Base-by-base conservation (phyloP, 1,284 basidiomycete species). In the Apiotrichum domesticum region DNA sequence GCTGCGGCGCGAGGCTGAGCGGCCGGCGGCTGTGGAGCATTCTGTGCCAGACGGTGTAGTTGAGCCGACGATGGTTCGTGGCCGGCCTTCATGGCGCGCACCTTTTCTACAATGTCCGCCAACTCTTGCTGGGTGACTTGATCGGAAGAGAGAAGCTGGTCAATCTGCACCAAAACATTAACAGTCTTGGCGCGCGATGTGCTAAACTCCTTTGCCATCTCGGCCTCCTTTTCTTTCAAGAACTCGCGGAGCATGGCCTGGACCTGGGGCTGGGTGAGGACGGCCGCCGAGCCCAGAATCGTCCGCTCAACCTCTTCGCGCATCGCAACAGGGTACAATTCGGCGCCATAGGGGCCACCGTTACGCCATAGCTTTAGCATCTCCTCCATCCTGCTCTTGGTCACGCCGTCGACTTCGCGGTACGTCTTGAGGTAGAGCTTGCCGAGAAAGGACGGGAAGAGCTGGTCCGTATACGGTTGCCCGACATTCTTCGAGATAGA, bases 401-500 rank as follows among this genome's bases (percentile, higher is more conserved):
- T 95, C 40, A 79, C 77, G 42, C 85, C 84, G 71, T 95, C 91
- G 61, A 94, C 90, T 65, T 85, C 82, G 54, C 82, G 81, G 76
- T 96, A 95, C 35, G 91, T 86, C 62, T 88, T 84, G 64, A 93
- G 79, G 77, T 92, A 96, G 6, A 93, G 78, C 29, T 83, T 81
- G 52, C 86, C 84, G 57, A 91, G 85, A 68, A 90, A 82, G 3
- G 64, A 62, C 5, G 84, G 81, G 21, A 88, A 80, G 66, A 94
- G 90, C 59, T 84, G 82, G 58, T 85, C 84, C 33, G 89, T 88
- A 77, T 95, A 97, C 11, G 92, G 91, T 46, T 88, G 84, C 63
- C 85, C 92, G 43, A 93, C 85, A 77, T 96, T 96, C 78, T 97
- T 97, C 51, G 88, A 90, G 60, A 99, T 93, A 14, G 94, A 94